Conservation (phyloP, 208 protist genomes). For the Trypanosoma caninum region DNA sequence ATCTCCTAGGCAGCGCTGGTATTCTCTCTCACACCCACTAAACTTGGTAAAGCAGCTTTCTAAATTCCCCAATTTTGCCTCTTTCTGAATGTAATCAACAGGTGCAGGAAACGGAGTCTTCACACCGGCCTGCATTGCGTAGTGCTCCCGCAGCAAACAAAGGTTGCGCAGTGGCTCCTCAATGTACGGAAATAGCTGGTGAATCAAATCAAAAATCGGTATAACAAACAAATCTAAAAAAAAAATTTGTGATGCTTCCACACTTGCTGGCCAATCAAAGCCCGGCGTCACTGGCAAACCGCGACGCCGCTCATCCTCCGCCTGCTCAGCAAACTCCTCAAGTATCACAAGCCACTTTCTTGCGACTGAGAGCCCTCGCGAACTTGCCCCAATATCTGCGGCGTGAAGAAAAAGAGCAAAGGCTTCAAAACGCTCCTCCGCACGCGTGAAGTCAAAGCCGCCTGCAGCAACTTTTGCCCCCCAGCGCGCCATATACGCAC, state of each 20-base stretch:
- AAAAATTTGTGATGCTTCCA: slow-evolving; percentile 49
- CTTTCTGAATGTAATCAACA: slow-evolving; percentile 6
- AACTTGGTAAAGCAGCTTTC: slow-evolving; percentile 3
- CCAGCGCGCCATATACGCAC: slow-evolving; percentile 23
- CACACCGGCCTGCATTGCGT: slow-evolving; percentile 25
- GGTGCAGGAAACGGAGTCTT: slow-evolving; percentile 25
- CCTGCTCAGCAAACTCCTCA: slow-evolving; percentile 76
- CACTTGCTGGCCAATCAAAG: slow-evolving; percentile 24
- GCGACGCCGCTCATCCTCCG: slow-evolving; percentile 51
- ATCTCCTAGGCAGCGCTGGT: slow-evolving; percentile 9
- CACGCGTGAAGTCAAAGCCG: slow-evolving; percentile 31
- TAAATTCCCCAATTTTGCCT: slow-evolving; percentile 1
- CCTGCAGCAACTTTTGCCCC: slow-evolving; percentile 3
- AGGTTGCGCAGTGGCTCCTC: slow-evolving; percentile 49
- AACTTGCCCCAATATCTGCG: slow-evolving; percentile 68
- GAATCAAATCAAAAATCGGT: slow-evolving; percentile 62
- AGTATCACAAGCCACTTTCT: slow-evolving; percentile 70
- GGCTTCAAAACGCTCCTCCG: slow-evolving; percentile 47
- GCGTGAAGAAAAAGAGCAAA: slow-evolving; percentile 67
- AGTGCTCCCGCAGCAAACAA: slow-evolving; percentile 38
- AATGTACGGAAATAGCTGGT: slow-evolving; percentile 55
- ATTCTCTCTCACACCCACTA: slow-evolving; percentile 10
- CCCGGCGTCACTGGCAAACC: slow-evolving; percentile 49
- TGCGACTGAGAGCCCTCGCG: slow-evolving; percentile 52
- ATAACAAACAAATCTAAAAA: slow-evolving; percentile 78